Base-by-base conservation (phyloP, 2,329 filamentous ascomycete genomes). In the Monosporascus sp. region DNA sequence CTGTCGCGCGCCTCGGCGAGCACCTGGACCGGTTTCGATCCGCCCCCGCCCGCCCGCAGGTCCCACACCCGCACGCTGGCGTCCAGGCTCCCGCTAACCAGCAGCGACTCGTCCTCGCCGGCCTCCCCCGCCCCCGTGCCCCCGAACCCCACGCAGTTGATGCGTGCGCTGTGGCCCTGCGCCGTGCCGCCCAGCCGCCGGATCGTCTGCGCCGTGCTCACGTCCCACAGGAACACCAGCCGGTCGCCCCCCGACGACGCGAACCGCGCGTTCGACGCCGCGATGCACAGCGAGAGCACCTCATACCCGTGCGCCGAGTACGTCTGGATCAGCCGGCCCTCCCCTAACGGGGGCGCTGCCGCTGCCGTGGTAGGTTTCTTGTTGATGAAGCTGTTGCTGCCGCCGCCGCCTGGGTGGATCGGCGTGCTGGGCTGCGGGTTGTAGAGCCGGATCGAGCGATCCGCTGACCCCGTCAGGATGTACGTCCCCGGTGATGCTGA, bases 301-400 rank as follows among this genome's bases (percentile, higher is more conserved):
- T 92, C 88, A 75, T 99, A 96, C 60, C 91, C 92, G 72, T 99
- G 94, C 2, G 89, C 90, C 37, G 85, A 77, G 74, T 96, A 99
- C 37, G 85, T 89, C 72, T 97, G 92, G 66, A 99, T 90, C 3
- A 94, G 85, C 2, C 78, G 75, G 60, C 79, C 80, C 55, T 78
- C 67, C 31, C 11, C 31, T 35, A 35, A 35, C 31, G 1, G 78
- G 76, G 6, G 20, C 4, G 51, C 37, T 1, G 60, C 38, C 3
- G 59, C 48, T 38, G 60, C 60, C 38, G 70, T 64, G 47, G 59
- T 67, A 40, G 60, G 71, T 68, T 66, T 65, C 70, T 65, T 63
- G 63, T 65, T 74, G 66, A 68, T 69, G 51, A 67, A 64, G 58
- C 64, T 46, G 43, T 27, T 46, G n/a, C 14, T 26, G 43, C 11